phyloP scores from a whole-genome alignment of 306 rosid genomes.

The Carpinus fangiana region DNA sequence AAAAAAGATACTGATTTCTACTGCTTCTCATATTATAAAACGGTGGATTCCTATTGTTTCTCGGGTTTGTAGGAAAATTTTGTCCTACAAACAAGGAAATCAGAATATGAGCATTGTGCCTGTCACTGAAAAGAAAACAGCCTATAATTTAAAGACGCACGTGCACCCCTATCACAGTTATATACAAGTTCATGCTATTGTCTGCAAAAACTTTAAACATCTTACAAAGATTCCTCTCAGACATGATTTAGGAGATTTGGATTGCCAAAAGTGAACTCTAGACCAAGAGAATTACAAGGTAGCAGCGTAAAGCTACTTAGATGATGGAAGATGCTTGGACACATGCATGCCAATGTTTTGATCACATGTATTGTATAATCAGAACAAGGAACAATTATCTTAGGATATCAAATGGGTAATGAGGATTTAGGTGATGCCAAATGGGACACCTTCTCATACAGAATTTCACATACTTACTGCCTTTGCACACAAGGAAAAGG shows the following conservation, averaged over 20 bases:
- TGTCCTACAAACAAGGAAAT: too few relatives aligned
- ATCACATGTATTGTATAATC: not conserved
- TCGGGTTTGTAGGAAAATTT: too few relatives aligned
- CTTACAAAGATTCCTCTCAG: not conserved
- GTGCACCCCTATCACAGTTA: not conserved
- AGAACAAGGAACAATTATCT: not conserved
- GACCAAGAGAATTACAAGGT: not conserved
- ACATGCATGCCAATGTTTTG: not conserved
- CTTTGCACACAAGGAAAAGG: not conserved
- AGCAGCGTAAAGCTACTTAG: not conserved
- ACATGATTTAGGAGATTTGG: not conserved
- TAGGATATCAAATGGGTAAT: not conserved
- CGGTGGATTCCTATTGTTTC: too few relatives aligned
- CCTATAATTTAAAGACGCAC: not conserved
- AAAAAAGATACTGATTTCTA: not conserved
- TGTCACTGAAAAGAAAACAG: not conserved
- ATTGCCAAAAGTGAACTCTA: not conserved
- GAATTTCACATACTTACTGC: not conserved
- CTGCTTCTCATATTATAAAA: not conserved
- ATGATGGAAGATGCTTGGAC: slow-evolving; percentile 4
- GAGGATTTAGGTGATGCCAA: not conserved
- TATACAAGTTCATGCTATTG: not conserved
- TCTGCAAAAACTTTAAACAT: not conserved
- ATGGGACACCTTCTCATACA: not conserved
- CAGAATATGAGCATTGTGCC: not conserved